These are phyloP conservation scores for Aureobasidium sp. DNA, from an alignment of 2,329 filamentous ascomycete species.

Conservation along the genomic window DNA sequence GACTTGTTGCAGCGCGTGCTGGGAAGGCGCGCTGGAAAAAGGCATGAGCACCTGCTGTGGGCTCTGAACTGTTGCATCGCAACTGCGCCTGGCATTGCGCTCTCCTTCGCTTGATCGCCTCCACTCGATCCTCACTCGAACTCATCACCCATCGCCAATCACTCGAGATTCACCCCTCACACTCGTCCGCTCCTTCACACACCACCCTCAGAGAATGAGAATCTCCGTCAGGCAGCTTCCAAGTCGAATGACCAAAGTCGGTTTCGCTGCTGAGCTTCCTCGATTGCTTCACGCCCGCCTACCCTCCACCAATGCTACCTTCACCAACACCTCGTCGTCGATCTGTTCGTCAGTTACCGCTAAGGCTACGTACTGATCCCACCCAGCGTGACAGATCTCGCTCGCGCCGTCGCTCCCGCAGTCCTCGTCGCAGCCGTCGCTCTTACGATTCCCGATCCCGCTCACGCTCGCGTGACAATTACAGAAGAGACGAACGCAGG, in stretches of 20 bases:
- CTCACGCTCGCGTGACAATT: constrained; percentile 65
- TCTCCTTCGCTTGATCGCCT: neutral
- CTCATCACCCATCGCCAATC: neutral
- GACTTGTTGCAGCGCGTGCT: neutral
- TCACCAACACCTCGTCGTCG: neutral
- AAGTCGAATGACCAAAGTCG: constrained; percentile 5
- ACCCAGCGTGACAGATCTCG: constrained; percentile 73
- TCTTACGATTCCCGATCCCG: constrained; percentile 60
- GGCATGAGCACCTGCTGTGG: neutral
- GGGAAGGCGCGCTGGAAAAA: constrained; percentile 3
- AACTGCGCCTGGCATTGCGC: neutral
- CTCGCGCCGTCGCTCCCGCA: constrained; percentile 54
- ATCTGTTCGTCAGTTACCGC: constrained; percentile 2
- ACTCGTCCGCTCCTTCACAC: neutral
- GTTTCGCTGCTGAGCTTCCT: neutral
- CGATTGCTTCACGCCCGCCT: neutral
- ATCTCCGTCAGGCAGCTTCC: neutral
- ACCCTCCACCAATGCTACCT: constrained; percentile 3
- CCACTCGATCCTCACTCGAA: neutral
- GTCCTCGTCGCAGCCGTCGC: constrained; percentile 44
- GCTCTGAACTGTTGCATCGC: constrained; percentile 3
- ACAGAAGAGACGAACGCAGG: constrained; percentile 37
- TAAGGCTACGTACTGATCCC: neutral
- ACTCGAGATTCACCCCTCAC: neutral
- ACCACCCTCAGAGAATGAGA: constrained; percentile 1